Evolutionary conservation across 805 yeast species (phyloP).

Genomic region (Spathaspora boniae): DNA sequence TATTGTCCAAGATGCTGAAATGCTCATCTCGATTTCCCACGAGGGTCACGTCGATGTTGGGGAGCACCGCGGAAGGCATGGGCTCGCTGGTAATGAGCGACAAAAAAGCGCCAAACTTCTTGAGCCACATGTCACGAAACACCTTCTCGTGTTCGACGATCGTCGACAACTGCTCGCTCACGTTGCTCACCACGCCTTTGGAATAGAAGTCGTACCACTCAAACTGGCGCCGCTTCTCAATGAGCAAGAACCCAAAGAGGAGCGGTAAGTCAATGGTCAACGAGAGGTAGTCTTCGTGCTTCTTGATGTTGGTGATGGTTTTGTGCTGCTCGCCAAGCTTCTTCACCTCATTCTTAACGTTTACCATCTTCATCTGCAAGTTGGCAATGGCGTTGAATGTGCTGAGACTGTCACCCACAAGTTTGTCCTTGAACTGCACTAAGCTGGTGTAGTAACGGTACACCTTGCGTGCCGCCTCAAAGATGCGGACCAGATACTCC

Average conservation of each 20-base stretch:
- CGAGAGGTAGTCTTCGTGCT: conserved; percentile 35
- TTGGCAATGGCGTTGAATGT: conserved; percentile 32
- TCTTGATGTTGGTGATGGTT: conserved; percentile 24
- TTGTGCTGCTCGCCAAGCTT: conserved; percentile 18
- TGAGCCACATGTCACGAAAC: conserved; percentile 59
- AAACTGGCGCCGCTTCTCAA: conserved; percentile 57
- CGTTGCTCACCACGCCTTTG: conserved; percentile 36
- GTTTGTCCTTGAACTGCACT: conserved; percentile 27
- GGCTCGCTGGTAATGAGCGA: conserved; percentile 14
- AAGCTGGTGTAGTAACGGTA: conserved; percentile 30
- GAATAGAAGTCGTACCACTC: conserved; percentile 51
- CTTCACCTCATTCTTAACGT: conserved; percentile 27
- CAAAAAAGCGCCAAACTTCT: conserved; percentile 51
- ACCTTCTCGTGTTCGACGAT: conserved; percentile 54
- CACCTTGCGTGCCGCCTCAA: conserved; percentile 27
- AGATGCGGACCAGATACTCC: conserved; percentile 22
- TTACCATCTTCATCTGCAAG: conserved; percentile 37
- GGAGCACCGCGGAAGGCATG: conserved; percentile 11
- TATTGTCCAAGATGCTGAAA: conserved; percentile 34
- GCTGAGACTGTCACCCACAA: conserved; percentile 18
- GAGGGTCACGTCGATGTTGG: conserved; percentile 37
- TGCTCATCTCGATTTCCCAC: conserved; percentile 16
- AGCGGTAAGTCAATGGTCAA: conserved; percentile 65
- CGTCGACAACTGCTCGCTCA: conserved; percentile 56
- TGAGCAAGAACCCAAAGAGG: conserved; percentile 63